phyloP scores from a whole-genome alignment of 768 basidiomycete genomes.

The Leccinum subtestaceum region DNA sequence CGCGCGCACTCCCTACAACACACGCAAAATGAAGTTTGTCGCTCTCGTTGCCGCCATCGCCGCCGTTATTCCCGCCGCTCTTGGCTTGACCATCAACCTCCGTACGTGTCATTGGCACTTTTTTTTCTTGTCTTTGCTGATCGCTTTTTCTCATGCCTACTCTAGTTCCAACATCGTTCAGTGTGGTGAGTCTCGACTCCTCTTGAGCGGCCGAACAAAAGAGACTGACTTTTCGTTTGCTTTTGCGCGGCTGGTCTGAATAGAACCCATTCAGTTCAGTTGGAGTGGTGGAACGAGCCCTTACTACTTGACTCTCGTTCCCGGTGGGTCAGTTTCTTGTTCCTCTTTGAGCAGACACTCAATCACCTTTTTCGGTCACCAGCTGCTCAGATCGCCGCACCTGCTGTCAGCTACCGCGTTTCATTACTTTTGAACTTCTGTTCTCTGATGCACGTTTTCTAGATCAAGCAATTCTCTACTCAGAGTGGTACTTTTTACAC shows the following conservation, averaged over 20 bases:
- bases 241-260: slow-evolving; percentile 3
- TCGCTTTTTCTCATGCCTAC: not conserved
- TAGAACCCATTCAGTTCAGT: slow-evolving; percentile 57
- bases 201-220: fast-evolving
- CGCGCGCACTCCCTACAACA: slow-evolving; percentile 17
- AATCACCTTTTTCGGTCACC: not conserved
- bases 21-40: slow-evolving; percentile 37
- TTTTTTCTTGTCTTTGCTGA: not conserved
- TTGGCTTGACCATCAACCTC: slow-evolving; percentile 59
- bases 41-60: slow-evolving; percentile 30
- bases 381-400: slow-evolving; percentile 54
- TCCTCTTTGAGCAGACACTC: not conserved
- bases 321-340: slow-evolving; percentile 41
- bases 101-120: slow-evolving; percentile 43
- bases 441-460: slow-evolving; percentile 7
- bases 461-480: slow-evolving; percentile 57
- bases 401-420: slow-evolving; percentile 42
- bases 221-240: not conserved
- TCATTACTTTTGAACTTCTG: not conserved
- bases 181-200: slow-evolving; percentile 46
- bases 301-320: slow-evolving; percentile 58
- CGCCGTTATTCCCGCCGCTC: slow-evolving; percentile 33
- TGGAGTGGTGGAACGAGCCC: slow-evolving; percentile 55
- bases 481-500: slow-evolving; percentile 44
- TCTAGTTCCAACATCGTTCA: slow-evolving; percentile 39